Conservation (phyloP, 1,284 basidiomycete genomes). For the Puccinia novopanici region DNA sequence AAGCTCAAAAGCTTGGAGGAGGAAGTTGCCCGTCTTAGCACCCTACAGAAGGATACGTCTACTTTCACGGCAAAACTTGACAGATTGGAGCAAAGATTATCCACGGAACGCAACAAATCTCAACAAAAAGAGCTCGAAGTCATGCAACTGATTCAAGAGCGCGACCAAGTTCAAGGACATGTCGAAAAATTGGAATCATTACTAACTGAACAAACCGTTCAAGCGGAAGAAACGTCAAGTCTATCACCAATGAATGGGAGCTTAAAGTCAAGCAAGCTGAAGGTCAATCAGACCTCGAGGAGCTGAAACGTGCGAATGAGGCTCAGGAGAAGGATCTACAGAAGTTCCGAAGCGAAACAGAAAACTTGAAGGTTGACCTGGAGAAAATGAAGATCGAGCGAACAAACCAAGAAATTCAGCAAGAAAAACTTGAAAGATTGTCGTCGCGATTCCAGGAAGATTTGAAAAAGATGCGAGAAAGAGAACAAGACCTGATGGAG, state of each 20-base stretch:
- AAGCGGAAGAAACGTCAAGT: constrained; percentile 29
- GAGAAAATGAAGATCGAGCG: constrained; percentile 33
- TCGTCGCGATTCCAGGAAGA: constrained; percentile 20
- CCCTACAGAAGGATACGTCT: constrained; percentile 18
- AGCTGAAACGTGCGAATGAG: constrained; percentile 12
- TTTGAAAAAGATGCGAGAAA: constrained; percentile 17
- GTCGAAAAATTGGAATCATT: constrained; percentile 7
- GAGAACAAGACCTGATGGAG: constrained; percentile 25
- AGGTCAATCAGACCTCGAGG: neutral
- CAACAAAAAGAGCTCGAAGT: constrained; percentile 46
- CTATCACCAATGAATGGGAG: constrained; percentile 21
- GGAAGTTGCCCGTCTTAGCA: constrained; percentile 7
- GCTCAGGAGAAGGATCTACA: constrained; percentile 24
- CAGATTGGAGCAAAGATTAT: constrained; percentile 22
- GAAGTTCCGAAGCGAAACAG: constrained; percentile 1
- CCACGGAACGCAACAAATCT: constrained; percentile 29
- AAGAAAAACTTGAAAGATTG: constrained; percentile 18
- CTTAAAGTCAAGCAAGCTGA: constrained; percentile 26
- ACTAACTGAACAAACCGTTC: constrained; percentile 6
- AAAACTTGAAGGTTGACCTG: constrained; percentile 15
- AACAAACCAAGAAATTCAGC: constrained; percentile 35
- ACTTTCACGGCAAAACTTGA: constrained; percentile 10
- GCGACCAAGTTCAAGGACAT: constrained; percentile 14
- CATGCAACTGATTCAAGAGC: constrained; percentile 40
- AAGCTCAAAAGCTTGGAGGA: constrained; percentile 10